Percentiles rank a stretch among this genome's conserved stretches.
phyloP scores from a whole-genome alignment of 345 rosid species.

The Aquilaria malaccensis region DNA sequence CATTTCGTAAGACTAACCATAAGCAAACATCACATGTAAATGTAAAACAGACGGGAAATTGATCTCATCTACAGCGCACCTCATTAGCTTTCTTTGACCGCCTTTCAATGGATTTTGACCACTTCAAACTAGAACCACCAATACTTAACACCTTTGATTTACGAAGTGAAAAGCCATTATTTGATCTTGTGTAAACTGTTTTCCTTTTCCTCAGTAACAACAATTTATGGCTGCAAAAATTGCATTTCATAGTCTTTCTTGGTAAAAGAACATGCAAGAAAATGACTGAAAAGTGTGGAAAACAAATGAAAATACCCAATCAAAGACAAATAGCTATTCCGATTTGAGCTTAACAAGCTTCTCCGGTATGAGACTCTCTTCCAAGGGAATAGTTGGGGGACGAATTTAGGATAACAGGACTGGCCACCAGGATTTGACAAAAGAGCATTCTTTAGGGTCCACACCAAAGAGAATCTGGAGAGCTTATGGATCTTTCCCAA shows the following conservation, averaged over 20 bases:
- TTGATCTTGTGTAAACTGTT: constrained; percentile 76
- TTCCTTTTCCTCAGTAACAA: constrained; percentile 65
- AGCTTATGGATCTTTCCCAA: constrained; percentile 36
- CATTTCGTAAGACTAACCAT: constrained; percentile 7
- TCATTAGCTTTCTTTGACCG: constrained; percentile 77
- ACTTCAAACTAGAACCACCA: constrained; percentile 85
- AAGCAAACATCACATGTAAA: not conserved
- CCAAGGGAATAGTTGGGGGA: constrained; percentile 82
- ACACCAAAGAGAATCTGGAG: constrained; percentile 62
- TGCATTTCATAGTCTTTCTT: constrained; percentile 14
- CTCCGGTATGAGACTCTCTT: constrained; percentile 74
- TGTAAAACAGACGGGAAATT: not conserved
- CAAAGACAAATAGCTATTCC: constrained; percentile 40
- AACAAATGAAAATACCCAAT: constrained; percentile 44
- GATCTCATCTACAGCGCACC: constrained; percentile 36
- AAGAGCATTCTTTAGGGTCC: constrained; percentile 52
- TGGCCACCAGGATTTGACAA: constrained; percentile 25
- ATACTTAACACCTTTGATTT: constrained; percentile 88
- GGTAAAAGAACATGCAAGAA: constrained; percentile 11
- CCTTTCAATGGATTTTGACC: constrained; percentile 92
- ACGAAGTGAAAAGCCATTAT: constrained; percentile 74
- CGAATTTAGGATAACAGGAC: constrained; percentile 38
- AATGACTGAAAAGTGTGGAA: constrained; percentile 18
- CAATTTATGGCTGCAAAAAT: constrained; percentile 53
- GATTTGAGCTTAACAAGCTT: constrained; percentile 34